phyloP scores from a whole-genome alignment of 768 basidiomycete genomes.

The Sarcodon sp. region DNA sequence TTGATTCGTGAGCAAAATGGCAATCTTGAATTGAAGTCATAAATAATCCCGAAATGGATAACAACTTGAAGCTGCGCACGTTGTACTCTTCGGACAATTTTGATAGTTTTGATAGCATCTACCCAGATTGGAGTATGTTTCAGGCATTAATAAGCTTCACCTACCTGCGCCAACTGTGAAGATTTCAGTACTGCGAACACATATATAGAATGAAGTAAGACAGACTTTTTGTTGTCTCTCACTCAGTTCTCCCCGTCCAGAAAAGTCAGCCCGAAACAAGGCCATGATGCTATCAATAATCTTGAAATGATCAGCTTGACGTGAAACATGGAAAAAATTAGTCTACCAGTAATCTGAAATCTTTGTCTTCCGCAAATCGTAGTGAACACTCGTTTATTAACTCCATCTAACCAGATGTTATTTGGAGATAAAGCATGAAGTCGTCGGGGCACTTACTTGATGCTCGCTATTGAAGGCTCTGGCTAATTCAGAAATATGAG shows the following conservation, averaged over 20 bases:
- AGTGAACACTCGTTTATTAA: conserved; percentile 81
- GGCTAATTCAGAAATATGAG: conserved; percentile 29
- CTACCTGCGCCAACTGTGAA: conserved; percentile 69
- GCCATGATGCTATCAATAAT: conserved; percentile 98
- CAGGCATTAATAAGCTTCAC: background rate
- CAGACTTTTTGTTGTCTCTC: conserved; percentile 84
- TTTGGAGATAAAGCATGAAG: background rate
- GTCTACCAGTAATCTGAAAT: conserved; percentile 56
- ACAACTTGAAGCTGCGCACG: conserved; percentile 29
- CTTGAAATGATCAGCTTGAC: conserved; percentile 21
- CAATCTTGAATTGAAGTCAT: conserved; percentile 36
- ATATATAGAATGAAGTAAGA: background rate
- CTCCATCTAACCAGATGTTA: conserved; percentile 51
- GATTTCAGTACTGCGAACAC: conserved; percentile 5
- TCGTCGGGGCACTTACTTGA: conserved; percentile 34
- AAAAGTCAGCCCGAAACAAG: conserved; percentile 87
- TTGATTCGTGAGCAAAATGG: conserved; percentile 85
- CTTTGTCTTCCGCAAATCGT: conserved; percentile 84
- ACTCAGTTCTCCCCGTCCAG: conserved; percentile 87
- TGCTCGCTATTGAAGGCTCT: conserved; percentile 90
- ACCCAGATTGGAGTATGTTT: background rate
- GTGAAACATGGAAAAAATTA: conserved; percentile 3
- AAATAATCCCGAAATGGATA: background rate
- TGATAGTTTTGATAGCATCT: conserved; percentile 87
- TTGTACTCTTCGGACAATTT: conserved; percentile 92